These are phyloP conservation scores for Lactifluus pinguis DNA, from an alignment of 768 basidiomycete genomes.

Conservation along the genomic window DNA sequence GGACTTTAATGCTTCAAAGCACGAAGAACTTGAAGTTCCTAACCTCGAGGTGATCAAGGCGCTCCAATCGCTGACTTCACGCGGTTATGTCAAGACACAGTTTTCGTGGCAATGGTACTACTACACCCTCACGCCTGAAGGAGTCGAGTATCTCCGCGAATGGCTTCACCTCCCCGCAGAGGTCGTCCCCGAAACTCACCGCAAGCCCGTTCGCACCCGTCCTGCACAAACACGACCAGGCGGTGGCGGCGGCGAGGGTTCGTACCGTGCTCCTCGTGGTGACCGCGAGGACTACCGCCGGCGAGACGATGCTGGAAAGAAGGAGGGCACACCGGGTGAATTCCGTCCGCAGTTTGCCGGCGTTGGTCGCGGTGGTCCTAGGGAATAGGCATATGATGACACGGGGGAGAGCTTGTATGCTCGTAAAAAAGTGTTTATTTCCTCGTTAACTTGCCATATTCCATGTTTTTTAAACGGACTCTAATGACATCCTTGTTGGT, in stretches of 20 bases:
- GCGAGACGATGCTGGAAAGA: constrained; percentile 54
- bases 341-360: constrained; percentile 85
- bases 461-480: neutral
- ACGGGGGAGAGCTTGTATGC: neutral
- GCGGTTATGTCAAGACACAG: constrained; percentile 94
- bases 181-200: constrained; percentile 96
- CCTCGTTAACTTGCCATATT: neutral
- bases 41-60: constrained; percentile 69
- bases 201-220: constrained; percentile 86
- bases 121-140: constrained; percentile 94
- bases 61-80: constrained; percentile 56
- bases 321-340: constrained; percentile 79
- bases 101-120: constrained; percentile 99
- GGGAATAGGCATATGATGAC: constrained; percentile 35
- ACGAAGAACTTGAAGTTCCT: constrained; percentile 71
- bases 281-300: constrained; percentile 76
- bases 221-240: constrained; percentile 60
- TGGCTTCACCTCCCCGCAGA: constrained; percentile 92
- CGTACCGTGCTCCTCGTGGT: constrained; percentile 83
- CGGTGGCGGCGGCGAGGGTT: constrained; percentile 65
- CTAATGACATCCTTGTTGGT: neutral
- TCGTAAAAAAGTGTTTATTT: neutral
- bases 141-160: constrained; percentile 94
- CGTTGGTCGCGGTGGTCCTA: constrained; percentile 81
- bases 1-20: constrained; percentile 95